Conservation (phyloP, 176 grass and related monocot species). For the Zea mays region Zm-B73-REFERENCE-NAM-5.0 NC_050096.1:289285001-289285500, state of each 20-base stretch:
- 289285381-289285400: conserved; percentile 36
- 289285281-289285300: background rate
- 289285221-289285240: background rate
- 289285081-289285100: background rate
- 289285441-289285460: background rate
- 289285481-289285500: background rate
- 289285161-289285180: too few species aligned
- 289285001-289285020: conserved; percentile 6
- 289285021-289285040: conserved; percentile 13
- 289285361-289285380: conserved; percentile 21
- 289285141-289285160: too few species aligned
- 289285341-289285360: background rate
- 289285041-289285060: background rate
- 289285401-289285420: conserved; percentile 10
- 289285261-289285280: background rate
- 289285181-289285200: too few species aligned
- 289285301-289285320: background rate
- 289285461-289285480: conserved; percentile 18
- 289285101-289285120: too few species aligned
- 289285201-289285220: background rate
- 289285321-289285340: background rate
- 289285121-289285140: too few species aligned
- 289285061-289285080: background rate
- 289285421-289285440: background rate
- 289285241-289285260: background rate